These are phyloP conservation scores for Penicillium soppii DNA, from an alignment of 495 filamentous ascomycete species.

Conservation along the genomic window DNA sequence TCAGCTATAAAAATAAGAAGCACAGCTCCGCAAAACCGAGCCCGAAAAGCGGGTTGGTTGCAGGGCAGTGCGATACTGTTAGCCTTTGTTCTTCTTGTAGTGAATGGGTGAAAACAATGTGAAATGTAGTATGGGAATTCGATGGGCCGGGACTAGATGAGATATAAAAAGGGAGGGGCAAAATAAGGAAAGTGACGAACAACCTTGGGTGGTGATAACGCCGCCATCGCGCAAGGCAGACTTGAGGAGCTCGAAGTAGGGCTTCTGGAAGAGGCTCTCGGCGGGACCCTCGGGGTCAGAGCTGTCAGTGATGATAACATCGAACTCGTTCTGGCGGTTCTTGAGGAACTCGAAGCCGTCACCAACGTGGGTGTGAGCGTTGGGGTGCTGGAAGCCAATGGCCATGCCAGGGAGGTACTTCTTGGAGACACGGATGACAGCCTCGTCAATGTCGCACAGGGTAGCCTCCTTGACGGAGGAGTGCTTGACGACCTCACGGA, in stretches of 20 bases:
- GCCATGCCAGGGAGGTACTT: slow-evolving; percentile 96
- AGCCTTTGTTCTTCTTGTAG: slow-evolving; percentile 19
- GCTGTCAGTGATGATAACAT: slow-evolving; percentile 99
- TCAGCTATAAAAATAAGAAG: slow-evolving; percentile 64
- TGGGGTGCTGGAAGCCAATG: slow-evolving; percentile 88
- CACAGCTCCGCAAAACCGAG: slow-evolving; percentile 35
- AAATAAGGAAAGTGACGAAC: slow-evolving; percentile 76
- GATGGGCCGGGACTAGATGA: not conserved
- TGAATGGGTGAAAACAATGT: slow-evolving; percentile 4
- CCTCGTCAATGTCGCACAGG: slow-evolving; percentile 99
- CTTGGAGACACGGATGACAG: slow-evolving; percentile 97
- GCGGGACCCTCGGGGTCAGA: slow-evolving; percentile 96
- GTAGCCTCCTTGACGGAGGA: slow-evolving; percentile 87
- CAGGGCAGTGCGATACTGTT: slow-evolving; percentile 28
- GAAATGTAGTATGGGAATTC: not conserved
- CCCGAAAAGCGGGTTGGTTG: slow-evolving; percentile 39
- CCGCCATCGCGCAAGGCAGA: slow-evolving; percentile 89
- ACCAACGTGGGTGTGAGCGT: slow-evolving; percentile 84
- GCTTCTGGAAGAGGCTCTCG: slow-evolving; percentile 95
- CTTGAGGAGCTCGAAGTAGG: slow-evolving; percentile 92
- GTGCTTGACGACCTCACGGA: slow-evolving; percentile 98
- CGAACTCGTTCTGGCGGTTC: slow-evolving; percentile 90
- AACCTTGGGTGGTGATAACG: slow-evolving; percentile 99
- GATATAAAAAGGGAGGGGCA: slow-evolving; percentile 8
- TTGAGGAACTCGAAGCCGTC: slow-evolving; percentile 98